Conservation (phyloP, 1,139 yeast species). For the Sugiyamaella castrensis region DNA sequence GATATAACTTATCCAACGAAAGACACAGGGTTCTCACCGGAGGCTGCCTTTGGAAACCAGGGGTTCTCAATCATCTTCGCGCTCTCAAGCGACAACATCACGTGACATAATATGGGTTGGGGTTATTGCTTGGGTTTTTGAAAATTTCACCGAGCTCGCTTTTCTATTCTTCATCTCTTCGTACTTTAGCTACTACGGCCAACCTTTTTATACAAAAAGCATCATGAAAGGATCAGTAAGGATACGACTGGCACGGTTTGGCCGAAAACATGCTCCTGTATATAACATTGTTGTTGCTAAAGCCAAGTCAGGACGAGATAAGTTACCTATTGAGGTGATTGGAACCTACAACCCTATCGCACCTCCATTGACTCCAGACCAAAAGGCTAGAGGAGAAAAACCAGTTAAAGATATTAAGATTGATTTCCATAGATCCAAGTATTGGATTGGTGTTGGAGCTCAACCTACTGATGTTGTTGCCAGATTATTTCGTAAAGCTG, state of each 20-base stretch:
- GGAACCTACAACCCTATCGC: constrained; percentile 93
- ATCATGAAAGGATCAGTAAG: constrained; percentile 43
- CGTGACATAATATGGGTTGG: too few species aligned
- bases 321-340: constrained; percentile 87
- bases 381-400: constrained; percentile 49
- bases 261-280: constrained; percentile 81
- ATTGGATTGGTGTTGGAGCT: constrained; percentile 99
- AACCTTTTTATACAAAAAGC: constrained; percentile 3
- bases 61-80: too few species aligned
- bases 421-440: constrained; percentile 88
- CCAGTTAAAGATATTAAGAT: constrained; percentile 77
- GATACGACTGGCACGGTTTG: constrained; percentile 89
- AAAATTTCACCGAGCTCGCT: too few species aligned
- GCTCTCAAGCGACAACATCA: too few species aligned
- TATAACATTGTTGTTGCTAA: constrained; percentile 91
- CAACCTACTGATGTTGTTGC: constrained; percentile 85
- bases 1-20: too few species aligned
- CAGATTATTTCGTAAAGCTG: constrained; percentile 64
- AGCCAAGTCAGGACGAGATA: constrained; percentile 68
- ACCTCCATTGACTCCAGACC: constrained; percentile 60
- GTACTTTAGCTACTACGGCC: not conserved
- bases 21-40: too few species aligned
- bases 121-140: too few species aligned
- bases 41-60: too few species aligned
- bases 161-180: not conserved